Evolutionary conservation across 176 grass and related monocot genomes (phyloP).

Genomic region (Carex scoparia): DNA sequence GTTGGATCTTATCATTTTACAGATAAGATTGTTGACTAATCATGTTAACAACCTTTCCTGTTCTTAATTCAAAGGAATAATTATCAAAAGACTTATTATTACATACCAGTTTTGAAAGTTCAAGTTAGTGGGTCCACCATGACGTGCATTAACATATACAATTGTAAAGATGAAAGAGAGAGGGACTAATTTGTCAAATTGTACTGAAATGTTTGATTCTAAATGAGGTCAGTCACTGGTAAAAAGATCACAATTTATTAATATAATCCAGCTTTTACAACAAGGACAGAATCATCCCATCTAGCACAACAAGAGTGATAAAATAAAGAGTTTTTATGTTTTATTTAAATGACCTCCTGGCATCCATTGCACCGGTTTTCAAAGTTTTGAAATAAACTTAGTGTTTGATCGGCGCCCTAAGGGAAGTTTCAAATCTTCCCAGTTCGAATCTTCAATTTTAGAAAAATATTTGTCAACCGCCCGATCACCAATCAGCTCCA

Average conservation of each 20-base stretch:
- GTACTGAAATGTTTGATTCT: neutral
- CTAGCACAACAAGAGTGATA: neutral
- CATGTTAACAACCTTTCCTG: neutral
- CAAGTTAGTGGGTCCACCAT: neutral
- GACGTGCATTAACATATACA: neutral
- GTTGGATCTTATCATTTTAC: neutral
- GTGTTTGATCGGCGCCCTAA: slow-evolving; percentile 22
- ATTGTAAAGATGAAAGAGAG: neutral
- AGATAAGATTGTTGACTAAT: slow-evolving; percentile 12
- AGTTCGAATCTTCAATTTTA: slow-evolving; percentile 52
- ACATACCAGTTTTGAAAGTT: neutral
- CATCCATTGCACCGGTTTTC: slow-evolving; percentile 5
- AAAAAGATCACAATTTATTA: neutral
- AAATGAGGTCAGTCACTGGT: neutral
- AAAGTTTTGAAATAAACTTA: slow-evolving; percentile 58
- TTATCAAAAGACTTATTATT: neutral
- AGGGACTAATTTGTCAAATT: neutral
- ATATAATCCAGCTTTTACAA: neutral
- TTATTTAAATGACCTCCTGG: neutral
- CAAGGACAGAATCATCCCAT: neutral
- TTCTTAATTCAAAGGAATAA: neutral
- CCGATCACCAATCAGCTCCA: slow-evolving; percentile 58
- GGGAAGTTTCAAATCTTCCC: slow-evolving; percentile 76
- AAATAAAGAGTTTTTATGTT: neutral
- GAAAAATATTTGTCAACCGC: slow-evolving; percentile 61